Evolutionary conservation across 139 green algal species (phyloP), one percentile per base, ranked within the genome.

Genomic region (Eudorina sp.): DNA sequence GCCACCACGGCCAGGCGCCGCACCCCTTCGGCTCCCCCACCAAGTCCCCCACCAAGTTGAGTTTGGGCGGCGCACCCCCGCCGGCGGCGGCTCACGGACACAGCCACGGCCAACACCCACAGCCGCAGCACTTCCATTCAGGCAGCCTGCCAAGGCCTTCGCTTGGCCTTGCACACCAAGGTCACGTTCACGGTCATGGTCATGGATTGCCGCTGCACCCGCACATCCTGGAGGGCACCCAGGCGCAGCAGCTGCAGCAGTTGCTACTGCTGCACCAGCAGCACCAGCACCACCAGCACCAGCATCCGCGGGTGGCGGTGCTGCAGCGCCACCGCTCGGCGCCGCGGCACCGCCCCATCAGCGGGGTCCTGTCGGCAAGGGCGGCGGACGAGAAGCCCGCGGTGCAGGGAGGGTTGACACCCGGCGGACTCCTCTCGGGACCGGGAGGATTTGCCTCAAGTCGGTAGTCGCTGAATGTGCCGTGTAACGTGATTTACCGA

Each of bases 271-370:
- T 27, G 19, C 27, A 36, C 2, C 70, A 55, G 16, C 70, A 79
- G 70, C 70, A 38, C 19, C 70, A 79, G 40, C 70, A 79, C 8
- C 70, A 79, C 41, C 41, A 79, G 14, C 70, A 79, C 40, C 70
- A 79, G 21, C 43, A 79, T 18, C 70, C 55, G 70, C 70, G 41
- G 70, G 1, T 11, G 34, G 40, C 36, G 34, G 16, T 79, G 70
- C 40, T 53, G 70, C 70, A n/a, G 40, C 40, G 70, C 23, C 41
- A 55, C 25, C 73, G 73, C 45, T 81, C 73, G 18, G 73, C n/a
- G 73, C 73, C 73, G 46, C 73, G 38, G 16, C 46, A 64, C 45
- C 73, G 73, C 14, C 46, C 73, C 11, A 43, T 16, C 51, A 25
- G 14, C 51, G 14, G 51, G 51, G 51, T 60, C 51, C 51, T 60